A percentile compares a stretch with the other conserved stretches of the same genome.
Conservation (phyloP, 108 stramenopile genomes). For the Nitzschia sp. region DNA sequence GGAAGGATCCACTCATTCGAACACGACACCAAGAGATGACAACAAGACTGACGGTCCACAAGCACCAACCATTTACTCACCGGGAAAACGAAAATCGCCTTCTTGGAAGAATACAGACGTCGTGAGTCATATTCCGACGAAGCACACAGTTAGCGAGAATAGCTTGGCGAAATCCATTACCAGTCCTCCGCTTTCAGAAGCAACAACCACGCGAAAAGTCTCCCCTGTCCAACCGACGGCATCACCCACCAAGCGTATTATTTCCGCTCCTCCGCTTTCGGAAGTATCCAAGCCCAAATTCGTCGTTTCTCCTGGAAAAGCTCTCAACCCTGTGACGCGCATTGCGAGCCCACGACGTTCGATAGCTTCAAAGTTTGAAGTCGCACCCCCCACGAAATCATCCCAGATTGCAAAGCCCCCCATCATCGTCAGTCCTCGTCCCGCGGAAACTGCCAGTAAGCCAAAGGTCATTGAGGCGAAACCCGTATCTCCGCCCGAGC, state of each 20-base stretch:
- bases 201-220: background rate
- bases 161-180: background rate
- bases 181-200: background rate
- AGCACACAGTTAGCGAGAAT: background rate
- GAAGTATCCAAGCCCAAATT: no score
- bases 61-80: background rate
- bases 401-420: background rate
- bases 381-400: no score
- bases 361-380: no score
- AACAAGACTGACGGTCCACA: no score
- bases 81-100: conserved; percentile 15
- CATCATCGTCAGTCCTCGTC: background rate
- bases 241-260: no score
- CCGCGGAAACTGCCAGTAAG: background rate
- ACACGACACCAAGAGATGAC: background rate
- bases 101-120: conserved; percentile 7
- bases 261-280: no score
- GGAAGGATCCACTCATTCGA: background rate
- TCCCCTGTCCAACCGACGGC: background rate
- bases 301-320: no score
- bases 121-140: background rate
- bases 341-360: no score
- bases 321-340: no score
- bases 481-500: no score
- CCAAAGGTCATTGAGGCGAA: background rate